phyloP scores from a whole-genome alignment of 306 rosid species.

The Ammopiptanthus mongolicus region DNA sequence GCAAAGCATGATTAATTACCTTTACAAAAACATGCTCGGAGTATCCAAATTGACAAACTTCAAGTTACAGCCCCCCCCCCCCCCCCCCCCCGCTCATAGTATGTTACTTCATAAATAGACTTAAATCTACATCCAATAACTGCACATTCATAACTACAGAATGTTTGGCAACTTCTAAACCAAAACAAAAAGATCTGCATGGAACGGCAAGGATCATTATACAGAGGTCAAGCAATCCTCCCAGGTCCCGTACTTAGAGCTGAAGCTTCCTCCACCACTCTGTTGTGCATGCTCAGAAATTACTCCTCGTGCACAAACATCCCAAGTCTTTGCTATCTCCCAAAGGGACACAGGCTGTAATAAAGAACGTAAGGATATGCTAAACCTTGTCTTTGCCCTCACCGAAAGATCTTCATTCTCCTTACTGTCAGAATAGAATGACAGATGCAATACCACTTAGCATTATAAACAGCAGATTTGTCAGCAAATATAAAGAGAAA shows the following conservation, averaged over 20 bases:
- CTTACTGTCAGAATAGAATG: constrained; percentile 42
- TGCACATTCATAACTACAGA: not conserved
- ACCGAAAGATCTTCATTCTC: constrained; percentile 76
- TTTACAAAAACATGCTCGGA: not conserved
- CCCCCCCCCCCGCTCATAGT: too few relatives aligned
- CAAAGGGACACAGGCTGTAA: constrained; percentile 79
- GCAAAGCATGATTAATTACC: not conserved
- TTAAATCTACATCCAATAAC: not conserved
- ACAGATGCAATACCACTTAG: not conserved
- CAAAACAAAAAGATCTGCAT: constrained; percentile 8
- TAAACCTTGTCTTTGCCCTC: constrained; percentile 74
- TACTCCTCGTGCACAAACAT: constrained; percentile 65
- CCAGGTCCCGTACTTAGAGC: constrained; percentile 89
- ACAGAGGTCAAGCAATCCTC: constrained; percentile 56
- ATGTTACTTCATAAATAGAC: not conserved
- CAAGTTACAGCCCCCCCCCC: too few relatives aligned
- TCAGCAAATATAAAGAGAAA: not conserved
- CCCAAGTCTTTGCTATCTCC: constrained; percentile 85
- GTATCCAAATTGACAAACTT: not conserved
- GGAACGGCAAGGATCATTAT: constrained; percentile 16
- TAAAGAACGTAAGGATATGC: constrained; percentile 67
- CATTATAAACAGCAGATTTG: constrained; percentile 2
- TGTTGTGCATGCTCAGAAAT: constrained; percentile 78
- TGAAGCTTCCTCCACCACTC: constrained; percentile 90
- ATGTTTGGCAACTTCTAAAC: not conserved